Evolutionary conservation across 176 grass and related monocot genomes (phyloP), one percentile per base, ranked within the genome.

Genomic region (Ensete ventricosum): DNA sequence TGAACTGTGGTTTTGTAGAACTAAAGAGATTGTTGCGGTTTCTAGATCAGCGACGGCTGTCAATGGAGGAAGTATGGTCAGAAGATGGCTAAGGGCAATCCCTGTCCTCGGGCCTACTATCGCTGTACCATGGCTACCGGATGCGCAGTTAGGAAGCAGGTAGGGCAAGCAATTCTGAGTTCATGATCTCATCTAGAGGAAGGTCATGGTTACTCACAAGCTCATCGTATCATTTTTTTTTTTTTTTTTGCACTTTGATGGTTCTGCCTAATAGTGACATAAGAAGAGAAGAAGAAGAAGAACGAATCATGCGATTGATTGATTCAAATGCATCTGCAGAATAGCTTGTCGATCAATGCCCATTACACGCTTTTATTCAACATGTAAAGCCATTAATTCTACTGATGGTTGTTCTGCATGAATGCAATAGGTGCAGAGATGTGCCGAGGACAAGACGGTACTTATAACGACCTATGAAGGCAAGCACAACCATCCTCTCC

Each of bases 31-130:
- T 49, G 14, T 16, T 1, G 22, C 25, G n/a, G 3, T 9, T 60
- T 52, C 19, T 20, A 79, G 77, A 79, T 79, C 1, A 49, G 77
- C 2, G 77, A 79, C 70, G 77, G 77, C 34, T 79, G 77, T 7
- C 77, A 79, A 49, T 79, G 77, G 77, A 79, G 77, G 65, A 79
- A 79, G 64, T 79, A 79, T 49, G 77, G 77, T 29, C 77, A 79
- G 77, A 79, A 79, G 65, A 79, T 58, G 77, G 65, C 77, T 2
- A 79, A 79, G 65, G 77, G 77, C 16, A 79, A 79, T 79, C 77
- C 77, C 11, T 79, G 77, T 8, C 77, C 77, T 14, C 64, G 77
- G 12, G 77, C 77, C 53, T 79, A 79, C 19, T 79, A 79, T 50
- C 77, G 77, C 50, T 79, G 77, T 10, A 79, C 77, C 52, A 79